These are phyloP conservation scores for Symbiodinium pilosum DNA, from an alignment of 73 alveolate species.

Conservation along the genomic window DNA sequence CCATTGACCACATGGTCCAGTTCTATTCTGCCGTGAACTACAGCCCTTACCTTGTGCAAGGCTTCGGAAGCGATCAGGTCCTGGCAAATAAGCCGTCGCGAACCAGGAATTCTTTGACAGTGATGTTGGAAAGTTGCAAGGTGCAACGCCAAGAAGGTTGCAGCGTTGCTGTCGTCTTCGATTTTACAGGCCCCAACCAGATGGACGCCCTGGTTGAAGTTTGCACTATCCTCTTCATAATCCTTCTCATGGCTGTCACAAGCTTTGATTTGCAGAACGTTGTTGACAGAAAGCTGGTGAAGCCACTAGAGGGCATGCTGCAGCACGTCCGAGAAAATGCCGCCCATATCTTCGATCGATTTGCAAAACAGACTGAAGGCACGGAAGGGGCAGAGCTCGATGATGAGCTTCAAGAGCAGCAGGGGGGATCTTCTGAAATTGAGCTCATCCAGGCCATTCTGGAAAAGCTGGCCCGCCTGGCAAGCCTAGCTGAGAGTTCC, in stretches of 20 bases:
- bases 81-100: constrained; percentile 7
- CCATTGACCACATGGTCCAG: constrained; percentile 51
- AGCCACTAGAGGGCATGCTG: constrained; percentile 84
- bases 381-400: constrained; percentile 25
- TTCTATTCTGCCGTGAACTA: constrained; percentile 33
- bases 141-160: not conserved
- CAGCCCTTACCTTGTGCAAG: constrained; percentile 45
- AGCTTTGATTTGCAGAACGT: constrained; percentile 51
- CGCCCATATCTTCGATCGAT: constrained; percentile 39
- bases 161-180: constrained; percentile 50
- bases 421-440: constrained; percentile 35
- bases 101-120: constrained; percentile 2
- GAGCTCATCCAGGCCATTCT: constrained; percentile 76
- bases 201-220: constrained; percentile 51
- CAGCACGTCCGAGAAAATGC: constrained; percentile 86
- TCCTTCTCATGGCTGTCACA: constrained; percentile 40
- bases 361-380: constrained; percentile 45
- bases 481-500: constrained; percentile 52
- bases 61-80: not conserved
- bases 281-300: constrained; percentile 48
- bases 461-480: constrained; percentile 87
- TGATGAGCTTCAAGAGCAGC: constrained; percentile 3
- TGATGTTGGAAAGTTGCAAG: not conserved
- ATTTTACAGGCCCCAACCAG: constrained; percentile 51
- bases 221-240: constrained; percentile 51